Evolutionary conservation across 129 eudicot genomes (phyloP).

Genomic region (Deinandra increscens): DNA sequence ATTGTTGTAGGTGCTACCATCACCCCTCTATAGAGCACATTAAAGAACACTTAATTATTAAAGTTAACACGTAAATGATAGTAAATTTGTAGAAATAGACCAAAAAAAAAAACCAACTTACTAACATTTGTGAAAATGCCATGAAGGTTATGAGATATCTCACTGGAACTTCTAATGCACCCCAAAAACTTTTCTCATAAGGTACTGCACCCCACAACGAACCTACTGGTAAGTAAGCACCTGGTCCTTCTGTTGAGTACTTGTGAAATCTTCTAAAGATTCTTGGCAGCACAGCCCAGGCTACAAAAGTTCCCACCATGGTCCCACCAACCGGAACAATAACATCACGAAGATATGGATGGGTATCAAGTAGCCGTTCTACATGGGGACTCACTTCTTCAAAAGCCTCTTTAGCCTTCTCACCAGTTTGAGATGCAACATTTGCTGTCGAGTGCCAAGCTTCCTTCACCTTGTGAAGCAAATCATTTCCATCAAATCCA

Average conservation of each 20-base stretch:
- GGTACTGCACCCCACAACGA: slow-evolving; percentile 73
- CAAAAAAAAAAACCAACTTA: slow-evolving; percentile 6
- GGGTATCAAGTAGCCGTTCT: slow-evolving; percentile 56
- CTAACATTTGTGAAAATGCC: slow-evolving; percentile 88
- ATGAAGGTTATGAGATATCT: slow-evolving; percentile 76
- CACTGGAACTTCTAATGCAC: slow-evolving; percentile 85
- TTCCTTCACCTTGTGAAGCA: slow-evolving; percentile 63
- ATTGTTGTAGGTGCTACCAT: slow-evolving; percentile 84
- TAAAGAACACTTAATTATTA: slow-evolving; percentile 9
- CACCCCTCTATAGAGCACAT: slow-evolving; percentile 46
- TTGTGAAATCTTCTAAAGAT: slow-evolving; percentile 70
- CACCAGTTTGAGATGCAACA: slow-evolving; percentile 50
- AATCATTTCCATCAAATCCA: slow-evolving; percentile 62
- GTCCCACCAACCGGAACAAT: slow-evolving; percentile 83
- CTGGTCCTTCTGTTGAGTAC: slow-evolving; percentile 77
- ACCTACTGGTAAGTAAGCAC: slow-evolving; percentile 52
- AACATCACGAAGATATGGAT: slow-evolving; percentile 89
- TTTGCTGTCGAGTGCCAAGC: slow-evolving; percentile 65
- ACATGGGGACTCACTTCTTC: slow-evolving; percentile 61
- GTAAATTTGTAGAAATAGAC: slow-evolving; percentile 1
- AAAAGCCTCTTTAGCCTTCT: slow-evolving; percentile 71
- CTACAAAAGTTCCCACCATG: slow-evolving; percentile 54
- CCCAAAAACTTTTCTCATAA: slow-evolving; percentile 92
- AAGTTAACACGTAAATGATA: neutral
- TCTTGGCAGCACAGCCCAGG: slow-evolving; percentile 84